These are phyloP conservation scores for Sapria himalayana DNA, from an alignment of 345 rosid genomes.

Conservation along the genomic window DNA sequence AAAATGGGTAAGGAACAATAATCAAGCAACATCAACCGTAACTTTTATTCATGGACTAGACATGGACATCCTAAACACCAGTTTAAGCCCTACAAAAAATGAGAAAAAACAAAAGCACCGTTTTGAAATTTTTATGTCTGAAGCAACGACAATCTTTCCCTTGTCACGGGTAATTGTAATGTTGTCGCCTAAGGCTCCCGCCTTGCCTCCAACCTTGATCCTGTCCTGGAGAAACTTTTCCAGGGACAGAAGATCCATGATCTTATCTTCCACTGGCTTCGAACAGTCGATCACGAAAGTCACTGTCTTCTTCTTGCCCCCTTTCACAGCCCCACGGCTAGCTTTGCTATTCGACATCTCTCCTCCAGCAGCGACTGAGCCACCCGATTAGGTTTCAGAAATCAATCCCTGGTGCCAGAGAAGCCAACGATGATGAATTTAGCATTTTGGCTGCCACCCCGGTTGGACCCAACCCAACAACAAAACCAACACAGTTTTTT, in stretches of 20 bases:
- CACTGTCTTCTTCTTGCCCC: constrained; percentile 49
- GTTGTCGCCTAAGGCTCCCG: constrained; percentile 54
- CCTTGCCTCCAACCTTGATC: constrained; percentile 72
- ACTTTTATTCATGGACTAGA: too few relatives aligned
- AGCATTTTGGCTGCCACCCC: too few relatives aligned
- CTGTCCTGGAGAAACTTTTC: constrained; percentile 72
- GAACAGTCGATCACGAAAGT: constrained; percentile 38
- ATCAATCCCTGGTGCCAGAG: too few relatives aligned
- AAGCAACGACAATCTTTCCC: constrained; percentile 34
- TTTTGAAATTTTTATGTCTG: constrained; percentile 47
- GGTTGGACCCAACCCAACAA: too few relatives aligned
- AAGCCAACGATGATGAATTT: too few relatives aligned
- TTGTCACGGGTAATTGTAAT: constrained; percentile 29
- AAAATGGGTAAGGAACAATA: too few relatives aligned
- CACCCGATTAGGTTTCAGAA: too few relatives aligned
- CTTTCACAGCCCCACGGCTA: constrained; percentile 4
- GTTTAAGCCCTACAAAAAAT: neutral
- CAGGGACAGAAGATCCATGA: constrained; percentile 60
- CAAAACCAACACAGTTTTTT: too few relatives aligned
- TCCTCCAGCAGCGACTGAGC: too few relatives aligned
- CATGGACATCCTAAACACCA: neutral
- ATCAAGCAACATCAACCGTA: too few relatives aligned
- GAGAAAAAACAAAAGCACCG: constrained; percentile 14
- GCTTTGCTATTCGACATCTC: constrained; percentile 11
- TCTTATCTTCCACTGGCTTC: constrained; percentile 60